These are phyloP conservation scores for Capillidium rhysosporum DNA, from an alignment of 371 early-diverging fungal species.

Conservation along the genomic window DNA sequence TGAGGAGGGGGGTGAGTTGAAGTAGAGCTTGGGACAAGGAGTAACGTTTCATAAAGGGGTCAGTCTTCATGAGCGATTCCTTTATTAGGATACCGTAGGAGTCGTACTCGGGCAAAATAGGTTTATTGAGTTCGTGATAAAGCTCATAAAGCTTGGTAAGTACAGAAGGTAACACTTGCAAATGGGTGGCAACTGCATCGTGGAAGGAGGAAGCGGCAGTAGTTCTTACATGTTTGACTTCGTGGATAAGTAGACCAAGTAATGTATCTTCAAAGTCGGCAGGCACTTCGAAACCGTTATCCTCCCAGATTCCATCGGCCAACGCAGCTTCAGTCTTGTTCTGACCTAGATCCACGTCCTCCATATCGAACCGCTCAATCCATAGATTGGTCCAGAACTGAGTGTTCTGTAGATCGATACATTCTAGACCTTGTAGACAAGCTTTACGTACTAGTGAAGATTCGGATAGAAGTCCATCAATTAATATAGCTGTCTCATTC, in stretches of 20 bases:
- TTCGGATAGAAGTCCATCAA: conserved; percentile 45
- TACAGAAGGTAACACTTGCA: conserved; percentile 21
- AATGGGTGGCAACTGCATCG: conserved; percentile 28
- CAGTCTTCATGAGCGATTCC: conserved; percentile 55
- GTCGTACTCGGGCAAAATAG: conserved; percentile 72
- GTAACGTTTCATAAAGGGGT: conserved; percentile 61
- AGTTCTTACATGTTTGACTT: conserved; percentile 35
- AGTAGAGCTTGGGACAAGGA: conserved; percentile 61
- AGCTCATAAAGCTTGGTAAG: conserved; percentile 25
- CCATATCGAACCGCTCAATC: conserved; percentile 13
- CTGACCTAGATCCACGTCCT: conserved; percentile 42
- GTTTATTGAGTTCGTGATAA: conserved; percentile 19
- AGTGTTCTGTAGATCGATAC: conserved; percentile 40
- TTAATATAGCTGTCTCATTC: conserved; percentile 37
- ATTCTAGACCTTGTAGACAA: conserved; percentile 48
- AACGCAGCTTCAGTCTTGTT: conserved; percentile 38
- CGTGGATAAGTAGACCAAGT: conserved; percentile 19
- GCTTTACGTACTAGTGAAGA: conserved; percentile 62
- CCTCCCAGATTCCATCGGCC: conserved; percentile 60
- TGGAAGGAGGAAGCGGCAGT: conserved; percentile 54
- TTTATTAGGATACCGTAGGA: conserved; percentile 76
- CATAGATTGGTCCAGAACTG: conserved; percentile 31
- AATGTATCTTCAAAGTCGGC: conserved; percentile 13
- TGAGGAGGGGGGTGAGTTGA: conserved; percentile 42
- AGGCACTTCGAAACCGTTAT: conserved; percentile 40